Base-by-base conservation (phyloP, 2,329 filamentous ascomycete genomes). In the Fusarium scirpi region DNA sequence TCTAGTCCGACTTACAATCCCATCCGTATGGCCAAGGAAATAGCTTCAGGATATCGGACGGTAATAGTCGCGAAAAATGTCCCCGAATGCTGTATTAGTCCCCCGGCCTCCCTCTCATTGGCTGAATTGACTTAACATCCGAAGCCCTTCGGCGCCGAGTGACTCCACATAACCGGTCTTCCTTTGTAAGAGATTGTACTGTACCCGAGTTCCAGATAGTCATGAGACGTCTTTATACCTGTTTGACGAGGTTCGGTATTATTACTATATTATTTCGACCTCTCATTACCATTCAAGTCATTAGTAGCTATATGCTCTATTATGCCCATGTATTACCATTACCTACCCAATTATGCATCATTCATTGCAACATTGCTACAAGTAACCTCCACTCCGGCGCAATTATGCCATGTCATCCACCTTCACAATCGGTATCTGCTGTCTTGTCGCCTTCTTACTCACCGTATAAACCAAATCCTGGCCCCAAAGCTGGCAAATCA, bases 401-500 rank as follows among this genome's bases (percentile, higher is more conserved):
- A n/a, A 38, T 74, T 82, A 86, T 71, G 82, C 84, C 80, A 86
- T 82, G 44, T 83, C 78, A 27, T 80, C 81, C n/a, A 78, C 79
- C 45, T 79, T 80, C 53, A 83, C 67, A 5, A 83, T 82, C 62
- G 84, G 84, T 32, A 82, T 79, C 69, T 84, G 80, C 77, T 86
- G 83, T 61, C 87, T 80, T 4, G 84, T 87, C 73, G 89, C 86
- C 77, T 93, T 93, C 79, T 90, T 89, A 81, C 90, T 92, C 74
- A 93, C 91, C 0, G 89, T 87, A 79, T 93, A 93, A 13, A 91
- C 89, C 70, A 93, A 77, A 59, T 91, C 84, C 34, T 90, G 82
- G 1, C 89, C 92, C 86, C 90, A 93, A 75, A 93, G 88, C 76
- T 93, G 91, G 75, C 85, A 87, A 58, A 92, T 79, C 69, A 91